A percentile compares a stretch with the other conserved stretches of the same genome.
phyloP scores from a whole-genome alignment of 345 rosid genomes.

The Camelina sativa region DNA sequence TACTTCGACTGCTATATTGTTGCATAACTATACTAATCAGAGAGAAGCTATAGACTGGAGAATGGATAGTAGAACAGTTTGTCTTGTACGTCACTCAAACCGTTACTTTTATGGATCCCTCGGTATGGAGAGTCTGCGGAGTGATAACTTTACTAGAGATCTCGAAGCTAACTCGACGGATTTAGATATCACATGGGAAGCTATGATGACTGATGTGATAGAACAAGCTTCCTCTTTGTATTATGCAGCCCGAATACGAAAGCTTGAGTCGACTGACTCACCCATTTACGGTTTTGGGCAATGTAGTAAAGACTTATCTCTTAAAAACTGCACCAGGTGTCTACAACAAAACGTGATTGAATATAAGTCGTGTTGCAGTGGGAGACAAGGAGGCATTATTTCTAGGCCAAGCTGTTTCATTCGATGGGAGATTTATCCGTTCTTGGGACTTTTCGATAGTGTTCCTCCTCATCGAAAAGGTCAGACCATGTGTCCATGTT shows the following conservation, averaged over 20 bases:
- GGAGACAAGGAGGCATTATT: constrained; percentile 45
- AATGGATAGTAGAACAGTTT: constrained; percentile 8
- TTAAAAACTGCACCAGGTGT: constrained; percentile 35
- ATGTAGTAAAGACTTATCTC: constrained; percentile 54
- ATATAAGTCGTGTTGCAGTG: constrained; percentile 36
- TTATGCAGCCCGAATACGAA: constrained; percentile 31
- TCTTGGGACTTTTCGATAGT: constrained; percentile 12
- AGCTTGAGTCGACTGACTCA: constrained; percentile 3
- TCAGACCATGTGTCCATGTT: not conserved
- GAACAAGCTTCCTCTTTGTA: constrained; percentile 32
- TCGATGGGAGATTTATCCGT: constrained; percentile 43
- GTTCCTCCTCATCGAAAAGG: not conserved
- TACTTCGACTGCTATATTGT: not conserved
- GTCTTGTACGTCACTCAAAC: constrained; percentile 41
- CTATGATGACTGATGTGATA: constrained; percentile 21
- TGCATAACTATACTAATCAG: constrained; percentile 16
- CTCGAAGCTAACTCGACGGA: constrained; percentile 13
- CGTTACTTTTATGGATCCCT: constrained; percentile 27
- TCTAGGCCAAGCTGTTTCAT: constrained; percentile 48
- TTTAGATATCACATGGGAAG: constrained; percentile 41
- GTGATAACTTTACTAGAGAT: constrained; percentile 7
- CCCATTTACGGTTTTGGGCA: constrained; percentile 47
- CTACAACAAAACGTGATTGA: constrained; percentile 29
- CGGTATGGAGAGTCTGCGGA: not conserved
- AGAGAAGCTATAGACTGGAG: constrained; percentile 28